Base-by-base conservation (phyloP, 257 asterid species). In the Solanum paucissectum region DNA sequence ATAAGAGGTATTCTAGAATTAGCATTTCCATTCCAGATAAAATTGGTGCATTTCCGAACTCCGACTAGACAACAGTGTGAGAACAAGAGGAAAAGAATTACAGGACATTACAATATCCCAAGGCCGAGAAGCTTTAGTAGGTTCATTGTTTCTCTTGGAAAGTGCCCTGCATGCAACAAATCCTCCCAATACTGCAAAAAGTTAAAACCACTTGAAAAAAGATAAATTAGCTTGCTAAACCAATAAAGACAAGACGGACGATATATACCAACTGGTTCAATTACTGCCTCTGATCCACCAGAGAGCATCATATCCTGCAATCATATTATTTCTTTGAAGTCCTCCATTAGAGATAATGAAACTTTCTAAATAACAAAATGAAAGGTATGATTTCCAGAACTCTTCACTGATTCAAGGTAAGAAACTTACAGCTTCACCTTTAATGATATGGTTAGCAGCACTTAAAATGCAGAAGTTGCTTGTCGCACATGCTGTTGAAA, bases 121-220 rank as follows among this genome's bases (percentile, higher is more conserved):
- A 23, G 97, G 97, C 77, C 96, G 91, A 25, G 95, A 93, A 89
- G 97, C 97, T 77, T 92, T 91, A 89, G 93, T 90, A 29, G 97
- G 97, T 60, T 94, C 97, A 84, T 92, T 94, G 34, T 94, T 94
- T 89, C 97, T 92, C 87, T 93, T 93, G 83, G 97, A 94, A 86
- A 94, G 89, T 88, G 97, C 95, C 89, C 94, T 92, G 91, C 96
- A 94, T 13, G 97, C 97, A 89, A 92, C 93, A 79, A 94, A 94
- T 46, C 96, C 97, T 87, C 94, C 97, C 88, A 94, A 86, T 75
- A 90, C 89, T 87, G 87, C 83, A 68, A 12, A 32, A 87, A 66
- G 14, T 9, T 27, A 79, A 44, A 37, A 38, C 12, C 83, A 29
- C 12, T 52, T 36, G 42, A 2, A 62, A 49, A 64, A 18, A 46